Evolutionary conservation across 768 basidiomycete species (phyloP).

Genomic region (Mycena indigotica): DNA sequence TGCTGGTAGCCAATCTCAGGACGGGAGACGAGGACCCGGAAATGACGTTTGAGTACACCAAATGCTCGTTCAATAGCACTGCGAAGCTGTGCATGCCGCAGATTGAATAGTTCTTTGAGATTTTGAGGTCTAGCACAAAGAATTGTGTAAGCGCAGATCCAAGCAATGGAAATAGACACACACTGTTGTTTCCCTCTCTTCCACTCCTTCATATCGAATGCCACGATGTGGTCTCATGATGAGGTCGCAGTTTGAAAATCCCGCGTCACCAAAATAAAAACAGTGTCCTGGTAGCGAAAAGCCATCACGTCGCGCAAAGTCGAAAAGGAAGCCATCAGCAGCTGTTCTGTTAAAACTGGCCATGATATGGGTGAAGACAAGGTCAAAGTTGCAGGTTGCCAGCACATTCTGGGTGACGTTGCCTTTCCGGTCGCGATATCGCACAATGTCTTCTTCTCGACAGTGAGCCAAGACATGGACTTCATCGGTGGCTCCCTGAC

Average conservation of each 20-base stretch:
- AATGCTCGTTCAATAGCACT: constrained; percentile 22
- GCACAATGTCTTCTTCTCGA: constrained; percentile 5
- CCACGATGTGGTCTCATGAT: constrained; percentile 29
- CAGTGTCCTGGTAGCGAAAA: constrained; percentile 22
- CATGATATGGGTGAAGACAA: constrained; percentile 35
- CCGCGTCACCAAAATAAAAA: constrained; percentile 29
- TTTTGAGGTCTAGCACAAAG: constrained; percentile 17
- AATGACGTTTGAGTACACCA: constrained; percentile 10
- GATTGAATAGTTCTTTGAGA: constrained; percentile 24
- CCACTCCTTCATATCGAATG: constrained; percentile 28
- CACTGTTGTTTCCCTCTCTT: neutral
- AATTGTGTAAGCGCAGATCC: too few relatives aligned
- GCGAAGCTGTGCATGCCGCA: constrained; percentile 19
- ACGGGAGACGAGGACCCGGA: constrained; percentile 2
- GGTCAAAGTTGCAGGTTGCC: constrained; percentile 31
- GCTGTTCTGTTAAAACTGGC: constrained; percentile 39
- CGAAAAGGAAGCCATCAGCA: constrained; percentile 32
- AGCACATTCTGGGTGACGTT: constrained; percentile 35
- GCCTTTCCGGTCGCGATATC: constrained; percentile 24
- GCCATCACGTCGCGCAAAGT: constrained; percentile 19
- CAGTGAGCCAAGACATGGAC: constrained; percentile 13
- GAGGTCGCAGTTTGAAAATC: constrained; percentile 25
- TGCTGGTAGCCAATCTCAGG: constrained; percentile 13
- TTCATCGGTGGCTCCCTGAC: constrained; percentile 15
- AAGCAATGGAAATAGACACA: neutral